phyloP scores from a whole-genome alignment of 257 asterid species.

The Rehmannia glutinosa region DNA sequence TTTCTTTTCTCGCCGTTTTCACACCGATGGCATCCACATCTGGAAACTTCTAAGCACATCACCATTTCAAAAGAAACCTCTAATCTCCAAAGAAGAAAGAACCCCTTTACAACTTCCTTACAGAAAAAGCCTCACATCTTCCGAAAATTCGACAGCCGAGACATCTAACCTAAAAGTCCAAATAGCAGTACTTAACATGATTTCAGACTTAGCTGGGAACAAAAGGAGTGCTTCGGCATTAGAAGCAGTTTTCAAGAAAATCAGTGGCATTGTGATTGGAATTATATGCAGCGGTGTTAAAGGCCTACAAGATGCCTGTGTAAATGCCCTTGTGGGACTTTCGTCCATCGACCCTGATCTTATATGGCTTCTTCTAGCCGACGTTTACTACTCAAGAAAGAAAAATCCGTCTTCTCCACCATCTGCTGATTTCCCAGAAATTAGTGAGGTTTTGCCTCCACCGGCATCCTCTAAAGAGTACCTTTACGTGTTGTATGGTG shows the following conservation, averaged over 20 bases:
- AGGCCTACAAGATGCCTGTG: slow-evolving; percentile 71
- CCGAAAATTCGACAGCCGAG: slow-evolving; percentile 58
- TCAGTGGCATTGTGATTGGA: slow-evolving; percentile 72
- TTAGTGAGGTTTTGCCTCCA: slow-evolving; percentile 55
- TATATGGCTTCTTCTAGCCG: slow-evolving; percentile 88
- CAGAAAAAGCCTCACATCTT: slow-evolving; percentile 38
- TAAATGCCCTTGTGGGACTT: slow-evolving; percentile 65
- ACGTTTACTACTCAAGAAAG: slow-evolving; percentile 73
- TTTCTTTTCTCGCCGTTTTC: slow-evolving; percentile 90
- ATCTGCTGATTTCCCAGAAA: slow-evolving; percentile 44
- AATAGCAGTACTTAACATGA: slow-evolving; percentile 65
- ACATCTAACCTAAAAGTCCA: slow-evolving; percentile 72
- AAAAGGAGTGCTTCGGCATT: slow-evolving; percentile 64
- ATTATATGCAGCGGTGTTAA: slow-evolving; percentile 78
- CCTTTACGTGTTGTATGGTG: slow-evolving; percentile 74
- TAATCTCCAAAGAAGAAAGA: slow-evolving; percentile 38
- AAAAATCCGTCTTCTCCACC: slow-evolving; percentile 47
- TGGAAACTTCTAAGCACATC: slow-evolving; percentile 82
- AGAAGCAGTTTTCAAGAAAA: slow-evolving; percentile 64
- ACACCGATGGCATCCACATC: slow-evolving; percentile 65
- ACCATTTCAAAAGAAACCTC: slow-evolving; percentile 65
- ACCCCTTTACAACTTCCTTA: slow-evolving; percentile 69
- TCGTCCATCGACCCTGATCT: slow-evolving; percentile 80
- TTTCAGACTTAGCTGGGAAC: slow-evolving; percentile 52
- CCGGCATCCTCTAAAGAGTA: slow-evolving; percentile 52